phyloP scores from a whole-genome alignment of 352 stramenopile genomes.

The Pythium phragmitis region DNA sequence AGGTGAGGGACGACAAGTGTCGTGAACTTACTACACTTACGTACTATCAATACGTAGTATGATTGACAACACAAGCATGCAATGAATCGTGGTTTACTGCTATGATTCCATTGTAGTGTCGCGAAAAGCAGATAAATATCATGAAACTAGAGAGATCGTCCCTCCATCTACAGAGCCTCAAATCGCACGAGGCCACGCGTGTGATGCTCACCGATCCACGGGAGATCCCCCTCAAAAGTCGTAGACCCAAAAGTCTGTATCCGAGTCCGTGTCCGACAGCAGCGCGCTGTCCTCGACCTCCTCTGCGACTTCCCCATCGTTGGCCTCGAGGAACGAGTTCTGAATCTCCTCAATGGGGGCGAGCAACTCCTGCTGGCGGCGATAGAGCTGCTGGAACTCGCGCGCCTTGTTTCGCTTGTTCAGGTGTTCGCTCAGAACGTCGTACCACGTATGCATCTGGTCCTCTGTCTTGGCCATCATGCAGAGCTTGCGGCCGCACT shows the following conservation, averaged over 20 bases:
- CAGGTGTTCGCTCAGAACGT: constrained; percentile 57
- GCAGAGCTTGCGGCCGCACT: constrained; percentile 44
- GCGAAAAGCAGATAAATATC: too few relatives aligned
- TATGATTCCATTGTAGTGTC: too few relatives aligned
- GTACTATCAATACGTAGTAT: too few relatives aligned
- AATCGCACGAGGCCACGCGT: not conserved
- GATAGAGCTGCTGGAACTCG: constrained; percentile 21
- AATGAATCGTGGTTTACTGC: too few relatives aligned
- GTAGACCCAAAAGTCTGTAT: constrained; percentile 26
- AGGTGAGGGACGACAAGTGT: too few relatives aligned
- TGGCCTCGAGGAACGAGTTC: constrained; percentile 10
- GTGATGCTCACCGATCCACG: not conserved
- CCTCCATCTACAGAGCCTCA: constrained; percentile 2
- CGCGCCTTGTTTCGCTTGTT: constrained; percentile 11
- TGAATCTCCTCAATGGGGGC: constrained; percentile 23
- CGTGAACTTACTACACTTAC: too few relatives aligned
- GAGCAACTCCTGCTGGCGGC: constrained; percentile 12
- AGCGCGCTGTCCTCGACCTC: constrained; percentile 10
- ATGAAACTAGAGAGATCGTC: constrained; percentile 1
- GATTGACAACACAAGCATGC: too few relatives aligned
- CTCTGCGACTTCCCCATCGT: not conserved
- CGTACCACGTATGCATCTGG: constrained; percentile 61
- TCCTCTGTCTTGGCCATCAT: constrained; percentile 50
- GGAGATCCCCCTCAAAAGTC: constrained; percentile 9
- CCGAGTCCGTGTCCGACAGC: constrained; percentile 24